phyloP scores from a whole-genome alignment of 2,329 filamentous ascomycete genomes.

The Botrytis cinerea region DNA sequence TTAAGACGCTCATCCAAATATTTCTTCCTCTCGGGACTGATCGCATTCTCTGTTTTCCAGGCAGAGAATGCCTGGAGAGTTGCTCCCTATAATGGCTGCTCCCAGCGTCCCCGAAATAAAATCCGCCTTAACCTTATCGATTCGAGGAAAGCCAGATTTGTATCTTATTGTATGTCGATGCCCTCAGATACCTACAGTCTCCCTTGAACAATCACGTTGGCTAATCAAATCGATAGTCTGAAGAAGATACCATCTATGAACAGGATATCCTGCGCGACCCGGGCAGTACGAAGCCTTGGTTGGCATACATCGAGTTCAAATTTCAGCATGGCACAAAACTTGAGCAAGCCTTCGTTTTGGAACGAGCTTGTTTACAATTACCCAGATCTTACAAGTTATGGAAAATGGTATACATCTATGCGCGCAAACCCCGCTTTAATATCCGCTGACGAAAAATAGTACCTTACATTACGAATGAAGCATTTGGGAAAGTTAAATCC shows the following conservation, averaged over 20 bases:
- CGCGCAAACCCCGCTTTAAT: conserved; percentile 7
- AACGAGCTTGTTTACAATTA: conserved; percentile 85
- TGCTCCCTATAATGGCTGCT: conserved; percentile 42
- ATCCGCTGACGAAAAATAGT: conserved; percentile 52
- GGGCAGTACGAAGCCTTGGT: conserved; percentile 88
- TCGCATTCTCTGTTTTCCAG: conserved; percentile 34
- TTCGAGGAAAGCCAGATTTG: conserved; percentile 41
- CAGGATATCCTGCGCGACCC: conserved; percentile 88
- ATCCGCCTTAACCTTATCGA: conserved; percentile 32
- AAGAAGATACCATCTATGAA: conserved; percentile 93
- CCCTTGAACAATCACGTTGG: not conserved
- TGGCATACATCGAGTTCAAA: conserved; percentile 92
- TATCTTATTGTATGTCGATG: conserved; percentile 42
- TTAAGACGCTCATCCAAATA: conserved; percentile 25
- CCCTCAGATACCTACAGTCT: not conserved
- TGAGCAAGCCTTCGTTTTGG: conserved; percentile 85
- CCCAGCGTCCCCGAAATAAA: conserved; percentile 33
- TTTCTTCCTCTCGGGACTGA: conserved; percentile 28
- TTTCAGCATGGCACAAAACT: conserved; percentile 78
- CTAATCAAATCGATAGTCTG: conserved; percentile 56
- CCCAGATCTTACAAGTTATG: conserved; percentile 97
- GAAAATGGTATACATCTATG: conserved; percentile 69
- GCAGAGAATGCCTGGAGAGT: conserved; percentile 43
- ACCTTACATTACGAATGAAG: conserved; percentile 79
- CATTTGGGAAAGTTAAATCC: conserved; percentile 83